A percentile compares a stretch with the other conserved stretches of the same genome.
Evolutionary conservation across 768 basidiomycete genomes (phyloP).

Genomic region (Termitomyces sp.): DNA sequence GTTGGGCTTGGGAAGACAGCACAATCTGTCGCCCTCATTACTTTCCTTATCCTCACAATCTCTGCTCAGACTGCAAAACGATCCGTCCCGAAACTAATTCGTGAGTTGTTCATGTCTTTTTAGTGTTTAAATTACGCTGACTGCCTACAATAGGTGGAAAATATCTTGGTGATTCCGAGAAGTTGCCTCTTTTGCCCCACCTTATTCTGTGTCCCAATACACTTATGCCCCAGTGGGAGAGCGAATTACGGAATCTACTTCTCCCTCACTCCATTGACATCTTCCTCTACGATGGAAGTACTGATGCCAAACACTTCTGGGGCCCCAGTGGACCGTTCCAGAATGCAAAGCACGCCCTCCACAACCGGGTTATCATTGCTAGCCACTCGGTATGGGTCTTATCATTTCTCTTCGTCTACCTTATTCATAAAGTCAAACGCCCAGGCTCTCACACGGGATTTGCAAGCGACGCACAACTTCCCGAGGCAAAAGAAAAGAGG

Average conservation of each 20-base stretch:
- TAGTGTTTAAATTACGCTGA: background rate
- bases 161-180: background rate
- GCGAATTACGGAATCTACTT: background rate
- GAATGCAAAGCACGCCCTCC: constrained; percentile 10
- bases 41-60: constrained; percentile 14
- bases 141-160: background rate
- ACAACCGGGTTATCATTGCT: constrained; percentile 18
- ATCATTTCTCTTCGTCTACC: accelerated
- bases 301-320: constrained; percentile 18
- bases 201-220: background rate
- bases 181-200: background rate
- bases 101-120: background rate
- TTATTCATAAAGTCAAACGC: background rate
- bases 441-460: background rate
- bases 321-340: constrained; percentile 5
- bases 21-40: constrained; percentile 15
- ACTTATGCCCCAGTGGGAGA: background rate
- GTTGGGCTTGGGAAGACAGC: constrained; percentile 29
- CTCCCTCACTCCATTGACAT: constrained; percentile 13
- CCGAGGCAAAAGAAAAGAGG: background rate
- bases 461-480: background rate
- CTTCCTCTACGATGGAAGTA: constrained; percentile 17
- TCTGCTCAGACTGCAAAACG: background rate
- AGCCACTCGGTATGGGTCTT: constrained; percentile 19
- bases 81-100: background rate